Conservation (phyloP, 2,329 filamentous ascomycete species). For the Nannizziopsis arthrosporioides region DNA sequence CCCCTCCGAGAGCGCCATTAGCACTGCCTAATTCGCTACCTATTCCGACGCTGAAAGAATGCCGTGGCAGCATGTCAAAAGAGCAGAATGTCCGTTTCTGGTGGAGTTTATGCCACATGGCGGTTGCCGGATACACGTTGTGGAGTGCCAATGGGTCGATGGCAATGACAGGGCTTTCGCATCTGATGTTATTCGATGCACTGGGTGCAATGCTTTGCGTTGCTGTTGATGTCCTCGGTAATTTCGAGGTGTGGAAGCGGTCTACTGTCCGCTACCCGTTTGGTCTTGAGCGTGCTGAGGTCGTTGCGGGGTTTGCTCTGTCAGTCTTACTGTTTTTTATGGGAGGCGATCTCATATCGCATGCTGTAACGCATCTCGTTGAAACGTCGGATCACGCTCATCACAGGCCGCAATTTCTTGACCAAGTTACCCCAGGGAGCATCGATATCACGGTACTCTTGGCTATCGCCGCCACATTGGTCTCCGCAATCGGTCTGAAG, state of each 20-base stretch:
- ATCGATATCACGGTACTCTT: slow-evolving; percentile 72
- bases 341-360: slow-evolving; percentile 86
- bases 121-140: slow-evolving; percentile 72
- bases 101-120: slow-evolving; percentile 83
- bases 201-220: slow-evolving; percentile 85
- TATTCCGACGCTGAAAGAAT: slow-evolving; percentile 78
- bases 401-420: slow-evolving; percentile 58
- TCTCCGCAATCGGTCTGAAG: slow-evolving; percentile 74
- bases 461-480: slow-evolving; percentile 68
- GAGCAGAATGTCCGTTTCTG: slow-evolving; percentile 72
- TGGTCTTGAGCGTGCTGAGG: slow-evolving; percentile 79
- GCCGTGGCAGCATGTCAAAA: slow-evolving; percentile 75
- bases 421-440: slow-evolving; percentile 58
- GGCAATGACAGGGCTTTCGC: slow-evolving; percentile 82
- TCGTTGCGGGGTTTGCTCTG: slow-evolving; percentile 90
- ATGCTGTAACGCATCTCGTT: slow-evolving; percentile 85
- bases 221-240: slow-evolving; percentile 80
- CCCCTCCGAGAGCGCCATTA: slow-evolving; percentile 75
- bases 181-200: slow-evolving; percentile 90
- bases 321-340: slow-evolving; percentile 95
- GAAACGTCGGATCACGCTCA: slow-evolving; percentile 63
- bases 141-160: slow-evolving; percentile 76
- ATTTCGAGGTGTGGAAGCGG: slow-evolving; percentile 95
- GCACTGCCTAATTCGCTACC: slow-evolving; percentile 85
- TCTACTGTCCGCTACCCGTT: slow-evolving; percentile 91